phyloP scores from a whole-genome alignment of 1,139 yeast species.

The Geotrichum candidum region DNA sequence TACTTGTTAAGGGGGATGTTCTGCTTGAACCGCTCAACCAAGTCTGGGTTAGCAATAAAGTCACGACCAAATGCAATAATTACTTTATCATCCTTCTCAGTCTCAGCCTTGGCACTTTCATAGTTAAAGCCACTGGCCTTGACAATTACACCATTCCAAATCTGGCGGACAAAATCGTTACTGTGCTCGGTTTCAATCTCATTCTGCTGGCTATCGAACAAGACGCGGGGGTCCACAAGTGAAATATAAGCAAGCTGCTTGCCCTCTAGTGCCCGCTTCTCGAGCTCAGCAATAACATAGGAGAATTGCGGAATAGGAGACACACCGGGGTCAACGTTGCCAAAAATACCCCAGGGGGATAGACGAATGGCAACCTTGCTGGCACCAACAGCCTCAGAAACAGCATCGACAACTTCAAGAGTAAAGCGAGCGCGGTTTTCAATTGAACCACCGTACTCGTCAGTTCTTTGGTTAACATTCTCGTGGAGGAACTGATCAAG shows the following conservation, averaged over 20 bases:
- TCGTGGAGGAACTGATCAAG: conserved; percentile 48
- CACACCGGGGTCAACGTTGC: conserved; percentile 33
- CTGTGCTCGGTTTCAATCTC: conserved; percentile 7
- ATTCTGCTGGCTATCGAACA: conserved; percentile 10
- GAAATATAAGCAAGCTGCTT: conserved; percentile 45
- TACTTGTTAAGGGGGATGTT: conserved; percentile 34
- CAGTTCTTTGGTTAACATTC: conserved; percentile 54
- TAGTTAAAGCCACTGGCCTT: conserved; percentile 39
- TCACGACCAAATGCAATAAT: conserved; percentile 44
- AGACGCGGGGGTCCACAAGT: conserved; percentile 44
- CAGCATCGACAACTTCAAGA: conserved; percentile 50
- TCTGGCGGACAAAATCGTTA: conserved; percentile 21
- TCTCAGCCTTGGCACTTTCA: conserved; percentile 26
- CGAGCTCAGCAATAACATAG: conserved; percentile 31
- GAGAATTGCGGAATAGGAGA: conserved; percentile 30
- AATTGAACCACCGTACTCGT: conserved; percentile 62
- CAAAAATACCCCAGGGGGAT: conserved; percentile 47
- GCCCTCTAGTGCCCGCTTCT: conserved; percentile 28
- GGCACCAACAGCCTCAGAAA: conserved; percentile 49
- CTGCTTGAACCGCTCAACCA: conserved; percentile 38
- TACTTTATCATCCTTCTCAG: conserved; percentile 36
- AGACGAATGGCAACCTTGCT: conserved; percentile 51
- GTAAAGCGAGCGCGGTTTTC: conserved; percentile 59
- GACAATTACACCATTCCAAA: conserved; percentile 40
- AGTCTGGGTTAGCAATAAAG: conserved; percentile 47